Percentiles rank a stretch among this genome's conserved stretches.
Conservation (phyloP, 257 asterid species). For the Ilex aquifolium region DNA sequence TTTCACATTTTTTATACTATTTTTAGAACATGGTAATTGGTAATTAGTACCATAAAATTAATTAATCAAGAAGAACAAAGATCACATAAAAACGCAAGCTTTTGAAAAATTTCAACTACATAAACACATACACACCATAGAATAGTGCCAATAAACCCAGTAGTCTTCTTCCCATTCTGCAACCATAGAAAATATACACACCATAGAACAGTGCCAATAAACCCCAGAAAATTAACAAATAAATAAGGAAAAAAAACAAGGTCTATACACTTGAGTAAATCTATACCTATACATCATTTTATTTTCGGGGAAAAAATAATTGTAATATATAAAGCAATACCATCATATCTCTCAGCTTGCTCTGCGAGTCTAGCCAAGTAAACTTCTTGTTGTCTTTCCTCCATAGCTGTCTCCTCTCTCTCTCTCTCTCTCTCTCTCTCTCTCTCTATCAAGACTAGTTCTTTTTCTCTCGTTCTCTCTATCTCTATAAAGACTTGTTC, state of each 20-base stretch:
- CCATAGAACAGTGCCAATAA: not conserved
- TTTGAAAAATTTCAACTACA: not conserved
- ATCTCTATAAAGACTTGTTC: conserved; percentile 4
- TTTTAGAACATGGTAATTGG: no score
- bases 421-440: conserved; percentile 14
- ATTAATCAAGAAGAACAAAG: no score
- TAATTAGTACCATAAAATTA: no score
- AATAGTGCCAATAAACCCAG: conserved; percentile 9
- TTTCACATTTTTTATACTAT: no score
- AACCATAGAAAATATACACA: not conserved
- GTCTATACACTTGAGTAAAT: no score
- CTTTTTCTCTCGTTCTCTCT: conserved; percentile 13
- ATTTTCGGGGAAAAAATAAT: no score
- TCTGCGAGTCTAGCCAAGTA: conserved; percentile 74
- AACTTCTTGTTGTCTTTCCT: conserved; percentile 54
- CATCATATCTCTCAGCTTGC: conserved; percentile 80
- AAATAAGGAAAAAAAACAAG: not conserved
- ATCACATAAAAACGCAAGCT: no score
- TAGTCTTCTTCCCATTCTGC: not conserved
- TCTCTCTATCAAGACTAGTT: conserved; percentile 3
- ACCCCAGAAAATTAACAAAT: not conserved
- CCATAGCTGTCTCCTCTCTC: conserved; percentile 24
- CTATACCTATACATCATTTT: no score
- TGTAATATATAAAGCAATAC: conserved; percentile 17
- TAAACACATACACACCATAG: not conserved